Evolutionary conservation across 2,329 filamentous ascomycete genomes (phyloP).

Genomic region (Fusarium chuoi): DNA sequence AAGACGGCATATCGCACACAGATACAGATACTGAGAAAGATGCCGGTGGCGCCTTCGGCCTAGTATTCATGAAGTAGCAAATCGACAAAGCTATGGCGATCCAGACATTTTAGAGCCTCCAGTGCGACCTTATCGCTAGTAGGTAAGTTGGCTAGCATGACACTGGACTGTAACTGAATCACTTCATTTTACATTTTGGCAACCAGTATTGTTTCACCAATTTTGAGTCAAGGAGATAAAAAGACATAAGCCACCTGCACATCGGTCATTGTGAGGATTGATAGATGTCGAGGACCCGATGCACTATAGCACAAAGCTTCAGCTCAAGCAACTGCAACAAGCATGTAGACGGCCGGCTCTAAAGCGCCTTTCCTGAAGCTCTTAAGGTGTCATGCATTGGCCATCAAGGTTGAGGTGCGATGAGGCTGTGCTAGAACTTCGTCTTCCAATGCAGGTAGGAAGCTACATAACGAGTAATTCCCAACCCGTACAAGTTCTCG

Average conservation of each 20-base stretch:
- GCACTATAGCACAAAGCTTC: neutral
- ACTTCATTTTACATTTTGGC: neutral
- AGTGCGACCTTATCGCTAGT: neutral
- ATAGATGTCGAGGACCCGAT: neutral
- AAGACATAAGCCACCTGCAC: accelerated
- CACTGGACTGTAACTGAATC: neutral
- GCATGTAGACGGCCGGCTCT: no score
- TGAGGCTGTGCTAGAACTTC: neutral
- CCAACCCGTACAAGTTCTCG: neutral
- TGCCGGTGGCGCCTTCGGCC: neutral
- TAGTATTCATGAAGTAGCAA: neutral
- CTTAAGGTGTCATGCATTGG: neutral
- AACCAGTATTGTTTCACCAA: neutral
- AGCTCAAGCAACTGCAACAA: no score
- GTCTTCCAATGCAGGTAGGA: neutral
- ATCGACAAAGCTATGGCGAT: neutral
- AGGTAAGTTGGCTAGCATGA: no score
- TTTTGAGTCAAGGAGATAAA: neutral
- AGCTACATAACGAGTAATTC: neutral
- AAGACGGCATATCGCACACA: neutral
- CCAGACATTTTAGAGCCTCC: neutral
- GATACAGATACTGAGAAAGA: neutral
- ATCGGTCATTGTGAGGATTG: neutral
- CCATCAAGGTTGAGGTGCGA: neutral
- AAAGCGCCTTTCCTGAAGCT: neutral